Evolutionary conservation across 2,329 filamentous ascomycete species (phyloP), one percentile per base, ranked within the genome.

Genomic region (Neonectria punicea): DNA sequence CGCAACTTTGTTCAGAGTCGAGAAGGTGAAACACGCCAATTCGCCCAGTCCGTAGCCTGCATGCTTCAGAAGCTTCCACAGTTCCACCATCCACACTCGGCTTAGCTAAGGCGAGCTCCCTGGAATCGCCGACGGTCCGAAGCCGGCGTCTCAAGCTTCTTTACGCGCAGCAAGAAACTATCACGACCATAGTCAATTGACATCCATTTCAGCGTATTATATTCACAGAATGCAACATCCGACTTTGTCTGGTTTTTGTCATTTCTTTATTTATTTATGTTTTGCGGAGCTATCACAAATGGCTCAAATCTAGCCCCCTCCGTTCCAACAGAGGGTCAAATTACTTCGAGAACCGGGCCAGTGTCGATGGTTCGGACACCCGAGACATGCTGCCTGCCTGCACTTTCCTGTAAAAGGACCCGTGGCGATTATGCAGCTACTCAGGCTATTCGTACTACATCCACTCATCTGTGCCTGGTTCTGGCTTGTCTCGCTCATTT

Each of bases 231-330:
- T 7, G 36, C 10, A n/a, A n/a, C 5, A 51, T 32, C 36, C 57
- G 14, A 34, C 54, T 10, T 53, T 60, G 41, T 14, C 1, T 63
- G 36, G 5, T 36, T 25, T 58, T 70, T 67, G 34, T 70, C 67
- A 69, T 70, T 72, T 73, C 55, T 72, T 72, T 66, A 65, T 73
- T 71, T 63, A 44, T 70, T 69, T 73, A 63, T 73, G 61, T 67
- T 59, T 50, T 51, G 53, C 39, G 32, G 56, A 58, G 62, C 54
- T 70, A 53, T 68, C 54, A 44, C 67, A 72, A 62, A 72, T 70
- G 61, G 63, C 67, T 61, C 53, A 62, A 70, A 58, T 62, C 56
- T 61, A 61, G 53, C 61, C 53, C 57, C 49, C 46, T 58, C 39
- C 59, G 28, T 58, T 46, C 44, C 34, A 44, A 39, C 9, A 32